Conservation (phyloP, 352 stramenopile species). For the Stramenopiles sp. region DNA sequence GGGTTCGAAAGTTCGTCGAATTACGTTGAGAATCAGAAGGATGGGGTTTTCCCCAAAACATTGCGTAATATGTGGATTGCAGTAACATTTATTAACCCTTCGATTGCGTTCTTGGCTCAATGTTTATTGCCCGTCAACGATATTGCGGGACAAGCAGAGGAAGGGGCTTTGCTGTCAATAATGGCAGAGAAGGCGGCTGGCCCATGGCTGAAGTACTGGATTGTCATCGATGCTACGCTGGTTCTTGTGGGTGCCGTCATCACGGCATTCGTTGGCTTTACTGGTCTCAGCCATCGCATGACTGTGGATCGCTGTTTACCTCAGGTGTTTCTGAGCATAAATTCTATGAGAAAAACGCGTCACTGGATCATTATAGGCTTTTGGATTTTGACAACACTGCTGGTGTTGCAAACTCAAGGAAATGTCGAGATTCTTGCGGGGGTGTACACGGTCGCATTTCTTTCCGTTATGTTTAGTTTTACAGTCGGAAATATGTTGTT, state of each 20-base stretch:
- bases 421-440: not conserved
- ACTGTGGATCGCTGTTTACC: not conserved
- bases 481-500: not conserved
- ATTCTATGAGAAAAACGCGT: not conserved
- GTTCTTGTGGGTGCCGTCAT: not conserved
- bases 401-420: not conserved
- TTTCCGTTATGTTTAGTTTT: not conserved
- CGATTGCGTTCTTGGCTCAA: constrained; percentile 68
- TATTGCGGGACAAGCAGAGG: constrained; percentile 3
- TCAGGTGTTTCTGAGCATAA: not conserved
- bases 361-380: not conserved
- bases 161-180: not conserved
- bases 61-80: constrained; percentile 73
- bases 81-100: constrained; percentile 75
- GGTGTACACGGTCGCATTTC: not conserved
- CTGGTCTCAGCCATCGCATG: not conserved
- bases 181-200: not conserved
- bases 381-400: not conserved
- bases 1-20: constrained; percentile 80
- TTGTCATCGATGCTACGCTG: not conserved
- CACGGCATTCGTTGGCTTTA: not conserved
- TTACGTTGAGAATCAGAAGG: constrained; percentile 78
- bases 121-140: constrained; percentile 52
- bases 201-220: not conserved
- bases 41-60: constrained; percentile 78